Conservation (phyloP, 2,329 filamentous ascomycete genomes). For the Neocatenulostroma microsporum region DNA sequence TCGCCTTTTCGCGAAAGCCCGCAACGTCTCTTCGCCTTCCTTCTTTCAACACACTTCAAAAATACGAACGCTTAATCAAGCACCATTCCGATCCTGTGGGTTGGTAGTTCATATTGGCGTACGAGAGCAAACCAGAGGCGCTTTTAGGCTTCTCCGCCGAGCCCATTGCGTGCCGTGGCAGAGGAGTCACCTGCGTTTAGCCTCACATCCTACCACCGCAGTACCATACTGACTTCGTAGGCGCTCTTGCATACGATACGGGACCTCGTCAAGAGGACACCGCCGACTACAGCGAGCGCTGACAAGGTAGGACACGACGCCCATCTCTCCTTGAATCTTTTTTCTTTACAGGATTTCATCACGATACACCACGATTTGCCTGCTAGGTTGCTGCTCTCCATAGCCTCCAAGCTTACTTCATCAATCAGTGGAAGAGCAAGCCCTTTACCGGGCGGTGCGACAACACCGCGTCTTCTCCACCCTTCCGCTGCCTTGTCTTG, state of each 20-base stretch:
- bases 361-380: constrained; percentile 48
- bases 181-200: constrained; percentile 21
- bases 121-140: constrained; percentile 18
- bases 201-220: too few species aligned
- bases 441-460: constrained; percentile 35
- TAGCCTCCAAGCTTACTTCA: constrained; percentile 45
- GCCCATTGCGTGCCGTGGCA: constrained; percentile 15
- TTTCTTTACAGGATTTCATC: too few species aligned
- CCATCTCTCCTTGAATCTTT: too few species aligned
- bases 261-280: too few species aligned
- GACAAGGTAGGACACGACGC: too few species aligned
- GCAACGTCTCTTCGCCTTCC: too few species aligned
- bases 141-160: constrained; percentile 20
- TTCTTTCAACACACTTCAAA: background rate
- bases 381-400: constrained; percentile 39
- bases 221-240: too few species aligned
- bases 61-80: constrained; percentile 24
- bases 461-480: constrained; percentile 48
- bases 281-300: too few species aligned
- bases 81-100: constrained; percentile 17
- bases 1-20: too few species aligned
- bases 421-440: constrained; percentile 44
- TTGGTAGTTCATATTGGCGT: constrained; percentile 25
- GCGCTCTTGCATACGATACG: too few species aligned
- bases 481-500: constrained; percentile 35